Conservation (phyloP, 169 alveolate genomes). For the Cryptosporidium ryanae region DNA sequence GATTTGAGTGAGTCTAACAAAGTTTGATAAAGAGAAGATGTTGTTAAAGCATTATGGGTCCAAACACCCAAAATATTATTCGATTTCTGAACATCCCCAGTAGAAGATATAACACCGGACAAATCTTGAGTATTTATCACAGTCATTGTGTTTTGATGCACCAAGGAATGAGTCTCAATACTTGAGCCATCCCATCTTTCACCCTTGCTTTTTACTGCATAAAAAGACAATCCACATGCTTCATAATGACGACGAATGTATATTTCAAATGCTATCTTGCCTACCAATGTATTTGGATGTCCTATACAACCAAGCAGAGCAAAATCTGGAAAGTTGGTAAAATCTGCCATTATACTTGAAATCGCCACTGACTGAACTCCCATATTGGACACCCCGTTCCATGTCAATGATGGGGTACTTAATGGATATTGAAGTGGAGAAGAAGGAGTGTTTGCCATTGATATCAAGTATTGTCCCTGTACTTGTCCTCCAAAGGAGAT, state of each 20-base stretch:
- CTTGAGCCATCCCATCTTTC: slow-evolving; percentile 45
- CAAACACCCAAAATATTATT: slow-evolving; percentile 44
- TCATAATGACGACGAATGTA: slow-evolving; percentile 71
- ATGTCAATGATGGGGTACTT: slow-evolving; percentile 37
- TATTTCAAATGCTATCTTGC: slow-evolving; percentile 55
- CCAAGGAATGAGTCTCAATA: slow-evolving; percentile 1
- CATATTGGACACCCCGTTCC: slow-evolving; percentile 5
- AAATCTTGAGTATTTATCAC: slow-evolving; percentile 8
- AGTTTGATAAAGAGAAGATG: slow-evolving; percentile 40
- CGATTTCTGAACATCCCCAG: slow-evolving; percentile 8
- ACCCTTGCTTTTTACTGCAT: slow-evolving; percentile 38
- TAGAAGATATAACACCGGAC: slow-evolving; percentile 1
- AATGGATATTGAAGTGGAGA: slow-evolving; percentile 46
- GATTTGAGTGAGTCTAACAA: slow-evolving; percentile 34
- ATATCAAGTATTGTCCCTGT: slow-evolving; percentile 32
- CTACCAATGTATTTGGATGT: slow-evolving; percentile 38
- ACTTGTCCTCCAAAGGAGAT: slow-evolving; percentile 2
- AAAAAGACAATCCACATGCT: slow-evolving; percentile 59
- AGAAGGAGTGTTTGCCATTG: slow-evolving; percentile 59
- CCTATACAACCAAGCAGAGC: slow-evolving; percentile 39
- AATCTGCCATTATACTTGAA: slow-evolving; percentile 42
- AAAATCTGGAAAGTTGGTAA: slow-evolving; percentile 61
- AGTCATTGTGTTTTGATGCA: slow-evolving; percentile 1
- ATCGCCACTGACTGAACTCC: neutral
- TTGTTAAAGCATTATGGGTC: slow-evolving; percentile 61